Percentiles rank a stretch among this genome's conserved stretches.
These are phyloP conservation scores for Adiantum capillusveneris DNA, from an alignment of 75 land plant species.

Conservation along the genomic window DNA sequence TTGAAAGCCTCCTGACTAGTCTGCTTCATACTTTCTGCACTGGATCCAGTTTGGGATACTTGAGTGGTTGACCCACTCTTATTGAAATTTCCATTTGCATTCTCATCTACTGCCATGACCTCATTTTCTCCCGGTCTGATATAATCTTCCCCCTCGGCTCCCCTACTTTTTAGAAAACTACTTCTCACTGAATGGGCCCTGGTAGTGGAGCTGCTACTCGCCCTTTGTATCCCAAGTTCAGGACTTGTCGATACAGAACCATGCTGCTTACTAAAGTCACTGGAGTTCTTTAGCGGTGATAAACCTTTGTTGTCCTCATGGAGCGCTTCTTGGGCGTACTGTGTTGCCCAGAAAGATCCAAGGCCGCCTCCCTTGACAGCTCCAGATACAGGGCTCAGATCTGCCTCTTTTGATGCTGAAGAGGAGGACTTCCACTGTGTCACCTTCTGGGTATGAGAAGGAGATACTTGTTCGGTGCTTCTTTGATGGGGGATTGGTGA, in stretches of 20 bases:
- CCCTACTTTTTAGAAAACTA: too few species aligned
- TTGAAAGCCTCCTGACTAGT: slow-evolving; percentile 43
- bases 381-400: slow-evolving; percentile 13
- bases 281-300: too few species aligned
- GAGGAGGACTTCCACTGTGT: slow-evolving; percentile 4
- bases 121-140: not conserved
- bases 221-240: not conserved
- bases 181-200: too few species aligned
- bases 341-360: slow-evolving; percentile 97
- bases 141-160: too few species aligned
- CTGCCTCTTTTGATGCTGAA: slow-evolving; percentile 14
- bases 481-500: slow-evolving; percentile 52
- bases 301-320: slow-evolving; percentile 24
- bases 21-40: too few species aligned
- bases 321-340: slow-evolving; percentile 60
- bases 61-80: not conserved
- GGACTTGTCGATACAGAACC: slow-evolving; percentile 9
- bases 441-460: slow-evolving; percentile 35
- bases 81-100: not conserved
- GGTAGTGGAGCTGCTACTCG: too few species aligned
- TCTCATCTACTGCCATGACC: not conserved
- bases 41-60: not conserved
- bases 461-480: slow-evolving; percentile 22
- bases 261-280: too few species aligned
- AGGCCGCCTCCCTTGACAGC: slow-evolving; percentile 24